These are phyloP conservation scores for Gaeumannomyces tritici DNA, from an alignment of 2,329 filamentous ascomycete genomes.

Conservation along the genomic window DNA sequence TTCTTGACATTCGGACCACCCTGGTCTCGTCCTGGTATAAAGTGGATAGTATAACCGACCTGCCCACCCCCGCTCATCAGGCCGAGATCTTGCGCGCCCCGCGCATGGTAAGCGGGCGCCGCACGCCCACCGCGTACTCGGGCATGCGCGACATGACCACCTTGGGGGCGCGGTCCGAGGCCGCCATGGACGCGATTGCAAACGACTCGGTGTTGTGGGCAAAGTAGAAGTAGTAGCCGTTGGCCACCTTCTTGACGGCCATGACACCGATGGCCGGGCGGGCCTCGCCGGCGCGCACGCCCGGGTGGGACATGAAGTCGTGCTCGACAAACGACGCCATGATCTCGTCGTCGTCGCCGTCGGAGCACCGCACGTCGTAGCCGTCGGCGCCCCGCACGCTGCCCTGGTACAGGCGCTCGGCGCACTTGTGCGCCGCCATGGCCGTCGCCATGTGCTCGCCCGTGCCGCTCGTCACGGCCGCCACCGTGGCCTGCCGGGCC, in stretches of 20 bases:
- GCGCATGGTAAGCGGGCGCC: conserved; percentile 39
- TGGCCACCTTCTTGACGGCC: conserved; percentile 72
- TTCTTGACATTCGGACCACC: neutral
- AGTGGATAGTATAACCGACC: no score
- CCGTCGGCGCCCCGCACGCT: conserved; percentile 53
- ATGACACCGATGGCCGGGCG: conserved; percentile 86
- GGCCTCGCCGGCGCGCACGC: conserved; percentile 70
- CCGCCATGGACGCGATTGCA: conserved; percentile 82
- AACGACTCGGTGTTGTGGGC: conserved; percentile 90
- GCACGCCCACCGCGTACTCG: neutral
- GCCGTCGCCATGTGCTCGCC: conserved; percentile 98
- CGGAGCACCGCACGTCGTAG: conserved; percentile 37
- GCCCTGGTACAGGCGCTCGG: conserved; percentile 70
- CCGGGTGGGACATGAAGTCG: conserved; percentile 92
- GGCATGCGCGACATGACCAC: conserved; percentile 79
- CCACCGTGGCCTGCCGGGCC: conserved; percentile 43
- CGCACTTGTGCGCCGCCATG: conserved; percentile 79
- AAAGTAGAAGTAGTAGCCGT: conserved; percentile 79
- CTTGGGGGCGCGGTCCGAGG: conserved; percentile 61
- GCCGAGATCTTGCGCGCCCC: conserved; percentile 40
- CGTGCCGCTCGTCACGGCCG: conserved; percentile 84
- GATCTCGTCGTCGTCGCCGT: conserved; percentile 67
- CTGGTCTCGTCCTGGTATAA: neutral
- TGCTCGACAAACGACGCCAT: conserved; percentile 68
- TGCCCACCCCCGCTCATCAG: neutral